These are phyloP conservation scores for Colletotrichum godetiae DNA, from an alignment of 2,329 filamentous ascomycete genomes.

Conservation along the genomic window DNA sequence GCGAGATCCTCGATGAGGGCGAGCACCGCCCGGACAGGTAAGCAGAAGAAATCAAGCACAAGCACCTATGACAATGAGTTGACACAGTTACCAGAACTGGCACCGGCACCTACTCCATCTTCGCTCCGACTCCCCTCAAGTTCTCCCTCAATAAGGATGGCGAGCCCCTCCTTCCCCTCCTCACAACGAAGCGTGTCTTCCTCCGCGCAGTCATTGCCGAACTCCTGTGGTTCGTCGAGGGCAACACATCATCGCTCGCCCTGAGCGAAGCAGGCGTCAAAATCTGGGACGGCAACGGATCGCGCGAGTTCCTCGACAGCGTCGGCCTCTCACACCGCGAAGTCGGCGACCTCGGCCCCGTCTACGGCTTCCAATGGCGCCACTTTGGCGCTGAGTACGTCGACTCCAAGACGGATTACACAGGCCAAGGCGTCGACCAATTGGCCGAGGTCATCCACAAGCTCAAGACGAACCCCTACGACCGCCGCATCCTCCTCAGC, in stretches of 20 bases:
- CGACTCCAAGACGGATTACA: conserved; percentile 83
- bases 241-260: conserved; percentile 81
- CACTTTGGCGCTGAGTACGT: conserved; percentile 95
- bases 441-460: conserved; percentile 91
- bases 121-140: conserved; percentile 86
- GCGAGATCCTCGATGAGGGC: conserved; percentile 82
- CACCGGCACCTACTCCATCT: conserved; percentile 90
- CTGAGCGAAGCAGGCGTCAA: conserved; percentile 86
- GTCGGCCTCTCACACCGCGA: conserved; percentile 84
- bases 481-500: conserved; percentile 87
- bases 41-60: conserved; percentile 11
- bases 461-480: conserved; percentile 84
- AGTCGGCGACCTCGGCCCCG: conserved; percentile 90
- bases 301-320: conserved; percentile 87
- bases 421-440: conserved; percentile 91
- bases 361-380: conserved; percentile 99
- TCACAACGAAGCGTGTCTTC: conserved; percentile 98
- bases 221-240: conserved; percentile 94
- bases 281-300: conserved; percentile 99
- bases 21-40: conserved; percentile 91
- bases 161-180: conserved; percentile 82
- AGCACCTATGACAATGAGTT: neutral
- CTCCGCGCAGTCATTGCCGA: conserved; percentile 89
- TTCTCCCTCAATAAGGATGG: conserved; percentile 79
- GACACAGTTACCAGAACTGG: conserved; percentile 73